Evolutionary conservation across 148 eudicot genomes (phyloP).

Genomic region (Rhododendron griersonianum): DNA sequence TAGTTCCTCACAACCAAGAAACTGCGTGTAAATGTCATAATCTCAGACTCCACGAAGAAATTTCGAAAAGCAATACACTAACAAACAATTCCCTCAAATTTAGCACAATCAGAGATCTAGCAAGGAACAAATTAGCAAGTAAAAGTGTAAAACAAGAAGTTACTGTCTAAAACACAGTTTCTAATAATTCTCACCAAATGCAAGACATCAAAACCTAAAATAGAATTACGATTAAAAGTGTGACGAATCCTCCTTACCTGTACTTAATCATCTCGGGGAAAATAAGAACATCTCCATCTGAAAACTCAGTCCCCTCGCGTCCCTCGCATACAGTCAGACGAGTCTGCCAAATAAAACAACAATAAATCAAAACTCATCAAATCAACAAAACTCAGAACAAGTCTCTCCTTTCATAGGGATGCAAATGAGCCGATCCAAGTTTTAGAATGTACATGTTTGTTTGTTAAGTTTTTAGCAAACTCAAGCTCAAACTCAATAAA

Average conservation of each 20-base stretch:
- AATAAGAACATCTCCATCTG: slow-evolving; percentile 77
- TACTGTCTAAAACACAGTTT: background rate
- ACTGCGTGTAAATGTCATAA: background rate
- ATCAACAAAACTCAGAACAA: slow-evolving; percentile 1
- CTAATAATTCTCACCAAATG: background rate
- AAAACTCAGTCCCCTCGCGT: slow-evolving; percentile 36
- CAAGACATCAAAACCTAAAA: background rate
- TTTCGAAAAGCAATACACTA: background rate
- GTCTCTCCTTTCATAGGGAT: background rate
- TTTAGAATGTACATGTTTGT: no score
- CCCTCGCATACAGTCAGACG: slow-evolving; percentile 73
- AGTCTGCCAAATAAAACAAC: slow-evolving; percentile 44
- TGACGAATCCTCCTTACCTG: slow-evolving; percentile 32
- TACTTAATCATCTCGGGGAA: slow-evolving; percentile 94
- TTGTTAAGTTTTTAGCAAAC: background rate
- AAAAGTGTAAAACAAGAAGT: background rate
- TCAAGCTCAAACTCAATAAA: background rate
- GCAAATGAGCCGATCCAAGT: background rate
- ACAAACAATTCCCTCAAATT: background rate
- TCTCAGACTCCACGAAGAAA: background rate
- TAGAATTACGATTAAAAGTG: background rate
- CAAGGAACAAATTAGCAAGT: background rate
- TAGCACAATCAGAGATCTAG: background rate
- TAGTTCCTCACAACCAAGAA: background rate
- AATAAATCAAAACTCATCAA: slow-evolving; percentile 3